Evolutionary conservation across 768 basidiomycete genomes (phyloP), one percentile per base, ranked within the genome.

Genomic region (Crepidotus variabilis): DNA sequence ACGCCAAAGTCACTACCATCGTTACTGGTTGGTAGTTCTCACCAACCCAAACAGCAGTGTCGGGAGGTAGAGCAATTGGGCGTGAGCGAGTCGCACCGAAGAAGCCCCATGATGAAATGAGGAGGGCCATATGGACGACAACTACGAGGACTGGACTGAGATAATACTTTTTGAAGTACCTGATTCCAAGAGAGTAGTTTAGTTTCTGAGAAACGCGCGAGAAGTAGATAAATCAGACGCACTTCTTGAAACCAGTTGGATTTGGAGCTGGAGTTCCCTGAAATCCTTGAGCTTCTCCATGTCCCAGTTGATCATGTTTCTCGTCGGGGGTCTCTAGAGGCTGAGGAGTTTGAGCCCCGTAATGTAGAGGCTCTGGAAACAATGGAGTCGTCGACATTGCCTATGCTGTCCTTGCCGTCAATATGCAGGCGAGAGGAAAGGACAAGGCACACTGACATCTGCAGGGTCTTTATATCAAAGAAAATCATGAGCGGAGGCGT

Each of bases 61-160:
- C 8, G 14, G 54, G 35, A 10, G 58, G 50, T 18, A 65, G 55
- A 1, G 64, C 36, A 10, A 50, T 54, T 14, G 64, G 64, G 36
- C 51, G 47, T 50, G 50, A 57, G 47, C 54, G 24, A 1, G 62
- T 61, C 2, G 58, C 55, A 2, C 46, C 53, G 49, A 63, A 65
- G 36, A 65, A 65, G 11, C 57, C 50, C 64, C 64, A 65, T 9
- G 60, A 60, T 24, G 48, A 47, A 14, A 59, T 28, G 36, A 61
- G 39, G 20, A 61, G 48, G 33, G 59, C 14, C 10, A 50, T 51
- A 21, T 61, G 60, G 2, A 47, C 55, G 21, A 52, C 49, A 16
- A 61, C 18, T 14, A 61, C 54, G 14, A 54, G 22, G 16, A 51
- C 36, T 23, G 57, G 53, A 9, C 35, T 45, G 21, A 58, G 34